These are phyloP conservation scores for Pseudogymnoascus sp. DNA, from an alignment of 2,329 filamentous ascomycete genomes.

Conservation along the genomic window DNA sequence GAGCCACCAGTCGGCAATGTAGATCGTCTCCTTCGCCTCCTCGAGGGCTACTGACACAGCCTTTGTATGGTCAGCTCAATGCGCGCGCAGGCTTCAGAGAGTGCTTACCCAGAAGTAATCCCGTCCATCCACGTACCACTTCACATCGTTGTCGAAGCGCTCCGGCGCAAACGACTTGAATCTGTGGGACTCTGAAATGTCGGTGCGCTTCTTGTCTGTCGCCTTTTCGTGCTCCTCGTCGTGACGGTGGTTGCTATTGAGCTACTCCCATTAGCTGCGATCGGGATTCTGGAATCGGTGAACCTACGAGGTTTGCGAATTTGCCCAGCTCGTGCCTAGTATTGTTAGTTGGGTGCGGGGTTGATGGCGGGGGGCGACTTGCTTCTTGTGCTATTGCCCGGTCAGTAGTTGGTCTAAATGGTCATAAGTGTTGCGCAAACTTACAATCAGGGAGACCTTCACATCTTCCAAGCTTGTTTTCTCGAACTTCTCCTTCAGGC, in stretches of 20 bases:
- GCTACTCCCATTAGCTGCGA: slow-evolving; percentile 24
- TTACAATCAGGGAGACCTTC: slow-evolving; percentile 45
- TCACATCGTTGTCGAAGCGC: slow-evolving; percentile 75
- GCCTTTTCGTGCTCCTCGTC: slow-evolving; percentile 85
- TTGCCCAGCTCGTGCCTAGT: slow-evolving; percentile 54
- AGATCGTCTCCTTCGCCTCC: slow-evolving; percentile 83
- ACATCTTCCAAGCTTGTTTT: slow-evolving; percentile 49
- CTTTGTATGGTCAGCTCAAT: slow-evolving; percentile 20
- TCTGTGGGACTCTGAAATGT: slow-evolving; percentile 66
- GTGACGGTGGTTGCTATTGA: slow-evolving; percentile 86
- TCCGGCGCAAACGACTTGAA: slow-evolving; percentile 90
- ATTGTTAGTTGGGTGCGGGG: background rate
- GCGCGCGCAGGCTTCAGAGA: slow-evolving; percentile 10
- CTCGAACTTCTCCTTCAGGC: slow-evolving; percentile 42
- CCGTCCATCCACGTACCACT: slow-evolving; percentile 95
- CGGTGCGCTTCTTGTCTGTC: slow-evolving; percentile 73
- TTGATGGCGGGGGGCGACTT: slow-evolving; percentile 16
- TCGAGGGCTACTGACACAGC: slow-evolving; percentile 88
- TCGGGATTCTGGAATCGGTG: background rate
- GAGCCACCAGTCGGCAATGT: slow-evolving; percentile 96
- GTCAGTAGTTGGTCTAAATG: background rate
- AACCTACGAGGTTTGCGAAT: slow-evolving; percentile 51
- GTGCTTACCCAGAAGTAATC: slow-evolving; percentile 77
- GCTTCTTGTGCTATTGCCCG: slow-evolving; percentile 48
- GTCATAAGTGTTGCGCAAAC: background rate